These are phyloP conservation scores for Solanum okadae DNA, from an alignment of 257 asterid genomes.

Conservation along the genomic window DNA sequence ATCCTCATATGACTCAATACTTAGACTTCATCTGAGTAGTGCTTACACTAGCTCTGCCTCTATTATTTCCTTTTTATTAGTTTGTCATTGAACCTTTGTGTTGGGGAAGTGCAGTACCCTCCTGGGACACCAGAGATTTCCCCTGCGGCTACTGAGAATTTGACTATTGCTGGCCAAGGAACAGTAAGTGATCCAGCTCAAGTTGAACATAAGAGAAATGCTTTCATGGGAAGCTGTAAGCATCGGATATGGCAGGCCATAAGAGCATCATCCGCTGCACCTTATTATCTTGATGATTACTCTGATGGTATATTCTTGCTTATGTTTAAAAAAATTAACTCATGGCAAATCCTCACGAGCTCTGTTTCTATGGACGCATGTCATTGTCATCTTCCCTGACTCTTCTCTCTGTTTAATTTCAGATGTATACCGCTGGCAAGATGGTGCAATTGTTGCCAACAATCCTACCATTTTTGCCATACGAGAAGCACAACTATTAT, in stretches of 20 bases:
- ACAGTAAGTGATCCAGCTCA: conserved; percentile 64
- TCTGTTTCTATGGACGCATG: conserved; percentile 1
- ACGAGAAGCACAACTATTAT: conserved; percentile 90
- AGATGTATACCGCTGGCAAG: conserved; percentile 95
- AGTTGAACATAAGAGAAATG: conserved; percentile 70
- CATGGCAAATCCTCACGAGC: conserved; percentile 1
- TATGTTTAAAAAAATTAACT: conserved; percentile 1
- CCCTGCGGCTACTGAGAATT: conserved; percentile 56
- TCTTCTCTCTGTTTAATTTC: conserved; percentile 10
- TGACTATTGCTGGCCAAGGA: conserved; percentile 49
- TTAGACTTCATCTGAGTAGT: background rate
- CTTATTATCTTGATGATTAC: conserved; percentile 96
- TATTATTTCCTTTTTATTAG: conserved; percentile 2
- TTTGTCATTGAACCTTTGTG: background rate
- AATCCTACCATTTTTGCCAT: conserved; percentile 92
- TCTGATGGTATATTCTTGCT: conserved; percentile 62
- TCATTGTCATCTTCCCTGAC: conserved; percentile 8
- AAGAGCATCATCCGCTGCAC: conserved; percentile 99
- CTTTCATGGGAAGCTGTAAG: conserved; percentile 96
- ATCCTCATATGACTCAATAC: background rate
- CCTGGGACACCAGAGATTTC: conserved; percentile 93
- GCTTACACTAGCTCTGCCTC: background rate
- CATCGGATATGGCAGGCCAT: conserved; percentile 96
- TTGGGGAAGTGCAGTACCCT: conserved; percentile 64
- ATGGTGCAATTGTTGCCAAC: conserved; percentile 99